phyloP scores from a whole-genome alignment of 2,329 filamentous ascomycete species.

The Diplodia seriata region DNA sequence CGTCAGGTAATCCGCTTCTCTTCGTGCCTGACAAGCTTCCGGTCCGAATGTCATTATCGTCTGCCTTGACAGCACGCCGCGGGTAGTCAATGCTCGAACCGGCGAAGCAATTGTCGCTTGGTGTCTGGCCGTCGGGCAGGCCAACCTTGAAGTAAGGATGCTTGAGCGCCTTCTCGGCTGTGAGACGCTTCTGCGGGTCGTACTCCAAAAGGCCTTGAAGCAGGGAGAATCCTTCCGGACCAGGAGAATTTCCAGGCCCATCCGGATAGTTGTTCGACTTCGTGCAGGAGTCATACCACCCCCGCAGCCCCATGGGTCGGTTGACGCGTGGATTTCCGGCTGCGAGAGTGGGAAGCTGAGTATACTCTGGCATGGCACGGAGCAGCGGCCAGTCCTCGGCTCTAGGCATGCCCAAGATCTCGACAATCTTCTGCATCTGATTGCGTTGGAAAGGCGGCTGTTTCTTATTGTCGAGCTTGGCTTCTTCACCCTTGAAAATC shows the following conservation, averaged over 20 bases:
- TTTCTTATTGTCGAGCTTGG: slow-evolving; percentile 98
- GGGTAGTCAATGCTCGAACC: slow-evolving; percentile 89
- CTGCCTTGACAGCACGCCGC: slow-evolving; percentile 85
- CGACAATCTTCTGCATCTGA: slow-evolving; percentile 98
- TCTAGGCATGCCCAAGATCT: slow-evolving; percentile 89
- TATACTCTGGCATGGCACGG: slow-evolving; percentile 84
- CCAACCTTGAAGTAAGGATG: slow-evolving; percentile 81
- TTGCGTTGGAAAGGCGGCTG: slow-evolving; percentile 96
- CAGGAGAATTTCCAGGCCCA: slow-evolving; percentile 43
- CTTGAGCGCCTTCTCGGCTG: slow-evolving; percentile 84
- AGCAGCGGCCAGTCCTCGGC: slow-evolving; percentile 90
- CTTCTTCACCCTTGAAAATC: slow-evolving; percentile 98
- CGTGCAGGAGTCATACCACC: slow-evolving; percentile 62
- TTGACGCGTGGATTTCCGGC: slow-evolving; percentile 57
- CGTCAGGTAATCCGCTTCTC: slow-evolving; percentile 83
- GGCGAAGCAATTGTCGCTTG: slow-evolving; percentile 87
- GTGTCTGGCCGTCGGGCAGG: slow-evolving; percentile 60
- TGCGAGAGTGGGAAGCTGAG: slow-evolving; percentile 65
- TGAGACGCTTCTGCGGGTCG: slow-evolving; percentile 86
- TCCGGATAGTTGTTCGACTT: slow-evolving; percentile 56
- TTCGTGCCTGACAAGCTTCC: slow-evolving; percentile 90
- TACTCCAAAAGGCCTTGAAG: slow-evolving; percentile 87
- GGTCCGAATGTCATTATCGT: slow-evolving; percentile 95
- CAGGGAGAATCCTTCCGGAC: slow-evolving; percentile 78
- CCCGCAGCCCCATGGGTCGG: slow-evolving; percentile 69